Evolutionary conservation across 805 yeast species (phyloP).

Genomic region (Yarrowia divulgata): DNA sequence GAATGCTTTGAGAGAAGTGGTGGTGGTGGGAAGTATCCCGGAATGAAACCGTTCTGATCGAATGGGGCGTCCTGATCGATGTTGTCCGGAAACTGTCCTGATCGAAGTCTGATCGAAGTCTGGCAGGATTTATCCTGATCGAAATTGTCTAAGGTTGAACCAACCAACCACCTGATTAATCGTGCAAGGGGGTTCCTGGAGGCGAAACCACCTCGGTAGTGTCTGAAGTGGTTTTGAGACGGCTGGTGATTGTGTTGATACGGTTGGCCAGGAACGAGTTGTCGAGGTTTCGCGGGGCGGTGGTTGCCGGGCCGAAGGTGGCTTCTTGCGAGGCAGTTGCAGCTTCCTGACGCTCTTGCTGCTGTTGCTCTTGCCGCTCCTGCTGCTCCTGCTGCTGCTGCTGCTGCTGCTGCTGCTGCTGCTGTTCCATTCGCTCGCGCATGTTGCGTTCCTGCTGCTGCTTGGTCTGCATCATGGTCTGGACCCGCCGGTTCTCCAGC

Average conservation of each 20-base stretch:
- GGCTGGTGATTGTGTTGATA: constrained; percentile 10
- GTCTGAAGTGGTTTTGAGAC: constrained; percentile 18
- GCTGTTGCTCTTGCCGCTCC: not conserved
- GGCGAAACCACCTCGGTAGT: constrained; percentile 11
- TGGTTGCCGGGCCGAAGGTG: not conserved
- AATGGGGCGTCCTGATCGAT: no score
- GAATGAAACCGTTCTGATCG: no score
- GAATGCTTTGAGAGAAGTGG: constrained; percentile 1
- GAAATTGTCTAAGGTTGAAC: no score
- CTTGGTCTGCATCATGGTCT: constrained; percentile 1
- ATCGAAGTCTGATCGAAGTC: no score
- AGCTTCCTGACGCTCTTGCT: not conserved
- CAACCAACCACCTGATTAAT: no score
- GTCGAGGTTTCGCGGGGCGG: not conserved
- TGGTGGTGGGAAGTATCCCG: no score
- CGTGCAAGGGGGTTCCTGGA: constrained; percentile 19
- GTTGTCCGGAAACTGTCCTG: no score
- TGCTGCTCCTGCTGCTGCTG: not conserved
- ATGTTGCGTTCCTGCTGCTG: constrained; percentile 18
- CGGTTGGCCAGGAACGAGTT: constrained; percentile 16
- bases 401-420: constrained; percentile 1
- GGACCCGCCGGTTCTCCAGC: constrained; percentile 12
- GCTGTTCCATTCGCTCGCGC: constrained; percentile 2
- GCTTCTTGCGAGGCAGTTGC: not conserved
- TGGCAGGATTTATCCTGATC: no score